phyloP scores from a whole-genome alignment of 2,329 filamentous ascomycete genomes.

The Cladosporium halotolerans region DNA sequence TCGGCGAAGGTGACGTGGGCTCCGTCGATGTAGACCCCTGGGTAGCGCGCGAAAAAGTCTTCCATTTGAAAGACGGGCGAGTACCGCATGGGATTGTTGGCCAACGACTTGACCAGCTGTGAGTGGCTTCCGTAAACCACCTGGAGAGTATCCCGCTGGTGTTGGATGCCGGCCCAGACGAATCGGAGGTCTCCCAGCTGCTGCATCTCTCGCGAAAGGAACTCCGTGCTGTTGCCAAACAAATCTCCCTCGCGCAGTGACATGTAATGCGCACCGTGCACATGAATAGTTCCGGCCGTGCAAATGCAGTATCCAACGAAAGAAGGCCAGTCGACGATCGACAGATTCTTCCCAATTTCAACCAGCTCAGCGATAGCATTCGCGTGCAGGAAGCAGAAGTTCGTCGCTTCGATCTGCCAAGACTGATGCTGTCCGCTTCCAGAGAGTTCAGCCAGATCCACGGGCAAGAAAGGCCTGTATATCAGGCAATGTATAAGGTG shows the following conservation, averaged over 20 bases:
- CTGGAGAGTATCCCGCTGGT: slow-evolving; percentile 73
- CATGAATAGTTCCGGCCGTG: slow-evolving; percentile 80
- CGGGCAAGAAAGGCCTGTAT: slow-evolving; percentile 79
- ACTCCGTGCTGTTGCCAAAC: slow-evolving; percentile 62
- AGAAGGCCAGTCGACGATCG: slow-evolving; percentile 74
- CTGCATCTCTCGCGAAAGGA: slow-evolving; percentile 71
- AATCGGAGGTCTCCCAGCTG: slow-evolving; percentile 69
- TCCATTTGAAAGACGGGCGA: slow-evolving; percentile 77
- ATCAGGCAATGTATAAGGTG: slow-evolving; percentile 82
- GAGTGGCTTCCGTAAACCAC: slow-evolving; percentile 71
- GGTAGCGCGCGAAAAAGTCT: slow-evolving; percentile 82
- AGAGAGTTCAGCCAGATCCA: slow-evolving; percentile 73
- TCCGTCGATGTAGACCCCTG: slow-evolving; percentile 64
- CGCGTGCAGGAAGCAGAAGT: slow-evolving; percentile 78
- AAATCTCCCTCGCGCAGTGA: slow-evolving; percentile 52
- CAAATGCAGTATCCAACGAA: slow-evolving; percentile 84
- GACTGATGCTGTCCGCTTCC: slow-evolving; percentile 79
- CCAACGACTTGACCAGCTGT: slow-evolving; percentile 68
- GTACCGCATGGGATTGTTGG: slow-evolving; percentile 64
- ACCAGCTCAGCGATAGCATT: slow-evolving; percentile 81
- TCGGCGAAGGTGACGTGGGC: slow-evolving; percentile 68
- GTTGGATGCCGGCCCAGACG: slow-evolving; percentile 70
- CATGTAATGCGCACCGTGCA: slow-evolving; percentile 77
- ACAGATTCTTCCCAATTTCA: slow-evolving; percentile 67
- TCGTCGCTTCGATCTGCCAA: slow-evolving; percentile 88